Percentiles rank a stretch among this genome's conserved stretches.
phyloP scores from a whole-genome alignment of 2,329 filamentous ascomycete genomes.

The Pestalotiopsis sp. region DNA sequence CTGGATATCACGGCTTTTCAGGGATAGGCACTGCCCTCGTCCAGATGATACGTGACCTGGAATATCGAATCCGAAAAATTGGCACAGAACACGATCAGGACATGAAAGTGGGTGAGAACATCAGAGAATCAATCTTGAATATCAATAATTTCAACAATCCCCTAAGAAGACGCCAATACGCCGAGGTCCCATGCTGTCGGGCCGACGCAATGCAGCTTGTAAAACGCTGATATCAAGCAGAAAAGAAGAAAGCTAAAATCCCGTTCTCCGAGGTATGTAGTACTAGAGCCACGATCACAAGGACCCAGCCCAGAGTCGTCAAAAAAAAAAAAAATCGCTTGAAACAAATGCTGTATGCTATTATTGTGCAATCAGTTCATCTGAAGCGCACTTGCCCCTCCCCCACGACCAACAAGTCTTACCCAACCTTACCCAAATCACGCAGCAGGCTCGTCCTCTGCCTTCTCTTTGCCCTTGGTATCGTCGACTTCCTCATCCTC shows the following conservation, averaged over 20 bases:
- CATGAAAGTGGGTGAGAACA: not conserved
- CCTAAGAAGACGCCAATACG: not conserved
- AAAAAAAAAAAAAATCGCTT: not conserved
- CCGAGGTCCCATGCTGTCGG: not conserved
- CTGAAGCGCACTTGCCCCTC: not conserved
- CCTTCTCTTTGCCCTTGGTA: not conserved
- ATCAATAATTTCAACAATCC: not conserved
- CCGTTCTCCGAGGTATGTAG: not conserved
- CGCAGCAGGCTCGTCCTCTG: not conserved
- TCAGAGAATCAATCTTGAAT: not conserved
- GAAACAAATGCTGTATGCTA: not conserved
- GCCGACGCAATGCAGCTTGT: not conserved
- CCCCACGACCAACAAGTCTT: not conserved
- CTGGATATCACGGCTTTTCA: too few relatives aligned
- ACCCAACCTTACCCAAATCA: not conserved
- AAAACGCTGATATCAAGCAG: not conserved
- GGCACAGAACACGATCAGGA: not conserved
- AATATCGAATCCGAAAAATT: too few relatives aligned
- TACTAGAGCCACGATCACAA: not conserved
- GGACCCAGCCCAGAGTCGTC: not conserved
- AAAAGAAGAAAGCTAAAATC: not conserved
- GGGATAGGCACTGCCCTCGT: too few relatives aligned
- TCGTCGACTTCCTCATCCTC: slow-evolving; percentile 15
- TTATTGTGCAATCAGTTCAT: not conserved
- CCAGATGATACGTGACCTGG: too few relatives aligned